Evolutionary conservation across 306 rosid species (phyloP).

Genomic region (Fragaria nilgerrensis): DNA sequence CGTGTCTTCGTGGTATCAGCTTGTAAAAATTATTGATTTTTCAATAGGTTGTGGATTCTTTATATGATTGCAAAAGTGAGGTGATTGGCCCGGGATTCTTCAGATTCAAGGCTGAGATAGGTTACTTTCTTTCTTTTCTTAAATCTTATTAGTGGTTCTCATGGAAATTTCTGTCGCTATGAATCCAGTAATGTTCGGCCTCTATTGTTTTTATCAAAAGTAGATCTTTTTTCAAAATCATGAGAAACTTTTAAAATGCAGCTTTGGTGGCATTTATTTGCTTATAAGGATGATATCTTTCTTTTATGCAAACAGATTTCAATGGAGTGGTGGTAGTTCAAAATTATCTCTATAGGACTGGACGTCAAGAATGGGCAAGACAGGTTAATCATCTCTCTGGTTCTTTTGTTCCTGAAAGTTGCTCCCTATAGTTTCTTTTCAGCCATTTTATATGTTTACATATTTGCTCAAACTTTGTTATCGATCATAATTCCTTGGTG

Average conservation of each 20-base stretch:
- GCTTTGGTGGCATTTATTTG: background rate
- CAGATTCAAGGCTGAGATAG: conserved; percentile 98
- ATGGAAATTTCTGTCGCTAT: background rate
- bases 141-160: conserved; percentile 14
- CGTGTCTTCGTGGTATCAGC: conserved; percentile 20
- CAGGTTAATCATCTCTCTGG: conserved; percentile 56
- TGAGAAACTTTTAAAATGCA: background rate
- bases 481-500: background rate
- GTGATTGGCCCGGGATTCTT: conserved; percentile 99
- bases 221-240: background rate
- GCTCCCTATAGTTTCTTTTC: background rate
- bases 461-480: background rate
- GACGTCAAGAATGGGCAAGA: conserved; percentile 79
- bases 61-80: conserved; percentile 99
- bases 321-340: conserved; percentile 85
- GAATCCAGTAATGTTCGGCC: background rate
- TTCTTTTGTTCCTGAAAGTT: background rate
- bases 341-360: conserved; percentile 79
- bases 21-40: conserved; percentile 15
- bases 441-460: background rate
- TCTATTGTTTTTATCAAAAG: background rate
- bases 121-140: conserved; percentile 36
- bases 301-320: conserved; percentile 70
- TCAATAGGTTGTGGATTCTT: conserved; percentile 81
- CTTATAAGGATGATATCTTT: conserved; percentile 4